A percentile compares a stretch with the other conserved stretches of the same genome.
These are phyloP conservation scores for Cercospora zeina DNA, from an alignment of 2,329 filamentous ascomycete genomes.

Conservation along the genomic window DNA sequence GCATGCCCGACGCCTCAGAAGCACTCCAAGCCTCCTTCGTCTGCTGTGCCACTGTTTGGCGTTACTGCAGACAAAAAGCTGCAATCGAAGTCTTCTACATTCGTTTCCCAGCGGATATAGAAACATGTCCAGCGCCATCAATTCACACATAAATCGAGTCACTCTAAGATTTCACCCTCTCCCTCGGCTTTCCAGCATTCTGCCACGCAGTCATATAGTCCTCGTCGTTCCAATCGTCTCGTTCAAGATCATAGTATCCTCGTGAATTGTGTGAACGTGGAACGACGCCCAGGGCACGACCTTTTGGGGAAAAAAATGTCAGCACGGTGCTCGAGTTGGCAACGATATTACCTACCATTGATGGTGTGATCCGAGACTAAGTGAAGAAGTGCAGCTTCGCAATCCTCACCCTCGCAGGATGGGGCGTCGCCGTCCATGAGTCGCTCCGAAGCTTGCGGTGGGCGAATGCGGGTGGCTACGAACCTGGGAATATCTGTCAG, in stretches of 20 bases:
- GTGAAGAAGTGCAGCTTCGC: neutral
- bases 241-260: slow-evolving; percentile 11
- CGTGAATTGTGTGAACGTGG: neutral
- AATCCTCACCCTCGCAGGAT: neutral
- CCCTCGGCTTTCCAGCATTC: neutral
- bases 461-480: neutral
- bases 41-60: too few species aligned
- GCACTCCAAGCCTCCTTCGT: too few species aligned
- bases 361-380: neutral
- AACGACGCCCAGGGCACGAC: neutral
- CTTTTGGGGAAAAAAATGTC: neutral
- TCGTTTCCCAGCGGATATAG: too few species aligned
- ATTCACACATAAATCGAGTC: neutral
- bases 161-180: neutral
- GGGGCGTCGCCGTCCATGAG: neutral
- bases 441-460: neutral
- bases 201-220: slow-evolving; percentile 15
- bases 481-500: neutral
- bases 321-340: neutral
- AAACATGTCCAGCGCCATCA: neutral
- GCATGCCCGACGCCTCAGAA: too few species aligned
- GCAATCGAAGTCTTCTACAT: too few species aligned
- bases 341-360: neutral
- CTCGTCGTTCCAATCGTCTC: slow-evolving; percentile 15
- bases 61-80: too few species aligned